Evolutionary conservation across 2,329 filamentous ascomycete genomes (phyloP), one percentile per base, ranked within the genome.

Genomic region (Calonectria hongkongensis): DNA sequence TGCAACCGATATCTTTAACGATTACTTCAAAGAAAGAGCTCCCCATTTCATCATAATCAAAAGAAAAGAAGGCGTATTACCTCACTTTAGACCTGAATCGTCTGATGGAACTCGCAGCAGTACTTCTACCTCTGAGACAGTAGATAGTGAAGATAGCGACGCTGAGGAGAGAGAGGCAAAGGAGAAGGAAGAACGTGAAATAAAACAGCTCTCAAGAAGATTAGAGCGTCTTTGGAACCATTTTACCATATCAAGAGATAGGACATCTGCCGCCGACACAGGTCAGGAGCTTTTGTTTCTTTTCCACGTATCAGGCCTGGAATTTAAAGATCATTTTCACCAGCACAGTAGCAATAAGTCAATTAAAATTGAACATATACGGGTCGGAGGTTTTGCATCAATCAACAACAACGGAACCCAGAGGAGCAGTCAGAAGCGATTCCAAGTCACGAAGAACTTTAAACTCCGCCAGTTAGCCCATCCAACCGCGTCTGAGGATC

Each of bases 231-330:
- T 66, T 18, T 66, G 63, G 63, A 48, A 50, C 21, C 63, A 66
- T 45, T 25, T 51, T 16, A 66, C 63, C 2, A 66, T 54, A 27
- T 66, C 63, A 4, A 66, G 21, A 33, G 63, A 66, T 21, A 33
- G 36, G 27, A 66, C 63, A 1, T 41, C 63, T 13, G 47, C 63
- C 18, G 33, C 43, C 2, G 36, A 66, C 33, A 27, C 45, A 16
- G 30, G 18, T 2, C 28, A 39, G 13, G 63, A 66, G 33, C 48
- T 50, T 5, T 48, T 66, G 18, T 54, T 33, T 6, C 25, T 48
- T 10, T 25, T 66, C 3, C 30, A 12, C 6, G 25, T 33, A 36
- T 41, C 63, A 0, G 25, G 18, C 5, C 8, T 25, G 16, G 45
- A 39, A 12, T 4, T 43, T 1, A 25, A 16, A 60, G 18, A 60